Base-by-base conservation (phyloP, 2,329 filamentous ascomycete genomes). In the Acarospora socialis region DNA sequence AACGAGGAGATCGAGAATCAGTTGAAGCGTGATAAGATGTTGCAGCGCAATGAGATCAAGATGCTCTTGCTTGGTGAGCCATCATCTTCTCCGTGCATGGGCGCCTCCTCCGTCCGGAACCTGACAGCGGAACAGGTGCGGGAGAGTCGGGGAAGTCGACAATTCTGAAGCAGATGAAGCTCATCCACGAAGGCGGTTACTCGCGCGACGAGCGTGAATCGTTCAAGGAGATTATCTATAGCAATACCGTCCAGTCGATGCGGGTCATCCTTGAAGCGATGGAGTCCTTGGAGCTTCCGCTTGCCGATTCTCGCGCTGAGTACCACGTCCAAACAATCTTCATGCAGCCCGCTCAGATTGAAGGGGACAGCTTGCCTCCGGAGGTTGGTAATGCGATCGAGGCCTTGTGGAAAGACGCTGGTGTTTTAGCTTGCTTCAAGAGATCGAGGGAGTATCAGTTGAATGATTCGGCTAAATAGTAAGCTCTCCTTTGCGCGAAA, bases 1-100 rank as follows among this genome's bases (percentile, higher is more conserved):
- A 95, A 98, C 59, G 90, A 98, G 72, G 87, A 95, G 75, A 98
- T 98, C 55, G 90, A 98, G 66, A 95, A 94, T 60, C 87, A 95
- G 69, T 69, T 95, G 56, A 95, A 94, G 74, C 74, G 83, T 59
- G 90, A 98, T 57, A 92, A 92, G 65, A 81, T 95, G 81, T 80
- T 92, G 70, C 86, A 94, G 67, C 79, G 87, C 52, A 98, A 98
- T 50, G 90, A 98, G 65, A 98, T 98, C 68, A 98, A 98, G 74
- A 95, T 98, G 90, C 70, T 98, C 50, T 73, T 98, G 52, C 77
- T 98, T 52, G 90, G 90, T 94, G 73, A 55, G 77, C 68, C 38
- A 44, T 32, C 33, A 28, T 31, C 17, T 29, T 21, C 8, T 28
- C 18, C 24, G 18, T 14, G n/a, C 16, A 19, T 8, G 7, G 24